Evolutionary conservation across 306 rosid genomes (phyloP).

Genomic region (Styphnolobium japonicum): DNA sequence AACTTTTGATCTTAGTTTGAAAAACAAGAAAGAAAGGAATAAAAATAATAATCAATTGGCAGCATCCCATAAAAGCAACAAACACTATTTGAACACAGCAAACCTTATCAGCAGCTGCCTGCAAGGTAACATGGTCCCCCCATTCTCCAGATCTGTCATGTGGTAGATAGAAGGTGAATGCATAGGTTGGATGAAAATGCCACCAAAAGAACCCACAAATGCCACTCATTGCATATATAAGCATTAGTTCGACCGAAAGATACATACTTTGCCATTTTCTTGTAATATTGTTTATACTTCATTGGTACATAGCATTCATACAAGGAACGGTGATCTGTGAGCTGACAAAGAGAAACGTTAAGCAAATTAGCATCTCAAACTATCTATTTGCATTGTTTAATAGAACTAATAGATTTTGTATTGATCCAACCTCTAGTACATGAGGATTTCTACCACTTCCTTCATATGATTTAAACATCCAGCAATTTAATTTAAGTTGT

Average conservation of each 20-base stretch:
- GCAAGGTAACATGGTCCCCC: conserved; percentile 98
- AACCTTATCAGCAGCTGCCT: conserved; percentile 96
- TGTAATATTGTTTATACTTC: conserved; percentile 85
- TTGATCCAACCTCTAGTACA: conserved; percentile 9
- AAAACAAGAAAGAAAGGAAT: background rate
- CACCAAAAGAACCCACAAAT: conserved; percentile 8
- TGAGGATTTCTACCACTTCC: background rate
- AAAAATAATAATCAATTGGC: conserved; percentile 12
- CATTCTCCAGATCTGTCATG: conserved; percentile 82
- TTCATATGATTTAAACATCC: background rate
- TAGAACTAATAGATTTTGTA: background rate
- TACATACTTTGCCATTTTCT: conserved; percentile 81
- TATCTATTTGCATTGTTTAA: background rate
- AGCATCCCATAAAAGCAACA: background rate
- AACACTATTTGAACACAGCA: background rate
- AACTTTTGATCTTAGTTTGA: conserved; percentile 6
- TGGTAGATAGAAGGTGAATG: conserved; percentile 28
- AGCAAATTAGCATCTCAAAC: conserved; percentile 38
- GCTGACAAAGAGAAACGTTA: conserved; percentile 51
- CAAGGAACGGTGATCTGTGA: conserved; percentile 60
- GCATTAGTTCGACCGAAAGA: conserved; percentile 19
- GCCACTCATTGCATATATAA: conserved; percentile 21
- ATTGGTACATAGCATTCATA: conserved; percentile 94
- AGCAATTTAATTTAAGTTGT: background rate
- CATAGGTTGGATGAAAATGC: conserved; percentile 12